A percentile compares a stretch with the other conserved stretches of the same genome.
phyloP scores from a whole-genome alignment of 139 green algal genomes.

The Micractinium sp. region DNA sequence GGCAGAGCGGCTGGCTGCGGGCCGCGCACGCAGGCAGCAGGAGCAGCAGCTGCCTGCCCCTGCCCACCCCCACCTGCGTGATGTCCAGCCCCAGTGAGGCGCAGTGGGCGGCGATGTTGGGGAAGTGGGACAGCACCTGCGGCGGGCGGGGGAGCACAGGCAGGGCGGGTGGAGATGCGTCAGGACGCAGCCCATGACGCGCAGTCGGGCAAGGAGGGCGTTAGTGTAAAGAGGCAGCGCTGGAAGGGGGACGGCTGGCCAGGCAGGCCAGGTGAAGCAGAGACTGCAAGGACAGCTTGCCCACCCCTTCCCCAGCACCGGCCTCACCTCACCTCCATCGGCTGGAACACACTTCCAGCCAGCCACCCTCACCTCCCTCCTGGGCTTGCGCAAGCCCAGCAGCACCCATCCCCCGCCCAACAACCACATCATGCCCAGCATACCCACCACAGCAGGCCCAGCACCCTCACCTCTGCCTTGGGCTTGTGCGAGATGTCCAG shows the following conservation, averaged over 20 bases:
- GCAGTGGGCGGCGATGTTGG: slow-evolving; percentile 89
- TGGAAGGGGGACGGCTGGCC: too few species aligned
- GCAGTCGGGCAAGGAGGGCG: background rate
- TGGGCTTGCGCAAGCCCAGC: background rate
- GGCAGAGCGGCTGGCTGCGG: background rate
- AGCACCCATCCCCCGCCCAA: background rate
- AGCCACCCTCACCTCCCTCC: too few species aligned
- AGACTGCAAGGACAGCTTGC: too few species aligned
- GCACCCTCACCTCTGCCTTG: slow-evolving; percentile 45
- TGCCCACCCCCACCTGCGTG: slow-evolving; percentile 44
- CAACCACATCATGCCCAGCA: too few species aligned
- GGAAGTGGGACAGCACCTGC: slow-evolving; percentile 89
- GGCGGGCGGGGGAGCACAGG: background rate
- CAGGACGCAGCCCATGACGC: background rate
- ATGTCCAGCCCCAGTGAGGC: slow-evolving; percentile 91
- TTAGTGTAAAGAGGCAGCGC: too few species aligned
- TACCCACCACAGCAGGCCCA: too few species aligned
- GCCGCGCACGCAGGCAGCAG: background rate
- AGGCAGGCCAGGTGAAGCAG: too few species aligned
- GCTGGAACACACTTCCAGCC: too few species aligned
- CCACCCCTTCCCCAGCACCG: too few species aligned
- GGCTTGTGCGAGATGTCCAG: slow-evolving; percentile 94
- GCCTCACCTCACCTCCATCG: too few species aligned
- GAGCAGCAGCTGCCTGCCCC: background rate
- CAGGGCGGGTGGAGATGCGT: background rate